A percentile compares a stretch with the other conserved stretches of the same genome.
These are phyloP conservation scores for Cryptococcus hybrid DNA, from an alignment of 1,284 basidiomycete genomes.

Conservation along the genomic window DNA sequence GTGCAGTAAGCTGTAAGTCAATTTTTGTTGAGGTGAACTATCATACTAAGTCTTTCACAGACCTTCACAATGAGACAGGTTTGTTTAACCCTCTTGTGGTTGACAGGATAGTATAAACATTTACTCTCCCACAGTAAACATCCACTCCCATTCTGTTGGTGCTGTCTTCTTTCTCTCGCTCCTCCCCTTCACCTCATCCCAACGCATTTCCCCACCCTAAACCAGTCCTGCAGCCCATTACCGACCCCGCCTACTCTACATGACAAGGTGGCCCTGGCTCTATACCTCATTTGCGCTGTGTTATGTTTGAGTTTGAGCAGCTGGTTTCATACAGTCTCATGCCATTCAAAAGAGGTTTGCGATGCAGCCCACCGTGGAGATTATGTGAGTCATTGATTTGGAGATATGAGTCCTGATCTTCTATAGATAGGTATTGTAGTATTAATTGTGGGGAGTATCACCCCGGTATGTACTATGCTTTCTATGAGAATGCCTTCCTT, in stretches of 20 bases:
- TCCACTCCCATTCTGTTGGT: constrained; percentile 80
- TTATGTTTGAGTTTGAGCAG: constrained; percentile 73
- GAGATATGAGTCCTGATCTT: not conserved
- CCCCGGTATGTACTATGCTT: constrained; percentile 56
- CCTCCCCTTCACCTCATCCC: constrained; percentile 57
- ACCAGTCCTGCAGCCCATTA: constrained; percentile 10
- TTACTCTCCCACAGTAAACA: constrained; percentile 64
- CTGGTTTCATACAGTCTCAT: constrained; percentile 71
- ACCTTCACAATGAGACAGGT: constrained; percentile 82
- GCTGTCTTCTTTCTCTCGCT: constrained; percentile 64
- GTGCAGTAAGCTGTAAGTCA: constrained; percentile 69
- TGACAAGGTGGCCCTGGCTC: constrained; percentile 63
- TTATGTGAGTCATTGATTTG: constrained; percentile 38
- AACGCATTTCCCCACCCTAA: constrained; percentile 49
- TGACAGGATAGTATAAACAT: not conserved
- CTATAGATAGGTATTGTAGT: constrained; percentile 56
- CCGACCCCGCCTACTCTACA: constrained; percentile 51
- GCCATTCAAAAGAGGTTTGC: constrained; percentile 67
- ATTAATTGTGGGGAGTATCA: constrained; percentile 71
- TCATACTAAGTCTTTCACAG: constrained; percentile 47
- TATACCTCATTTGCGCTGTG: constrained; percentile 71
- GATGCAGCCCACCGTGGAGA: constrained; percentile 46
- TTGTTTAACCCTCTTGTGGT: constrained; percentile 4
- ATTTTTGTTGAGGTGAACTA: not conserved
- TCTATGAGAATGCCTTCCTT: constrained; percentile 43